These are phyloP conservation scores for Lentithecium fluviatile DNA, from an alignment of 495 filamentous ascomycete species.

Conservation along the genomic window DNA sequence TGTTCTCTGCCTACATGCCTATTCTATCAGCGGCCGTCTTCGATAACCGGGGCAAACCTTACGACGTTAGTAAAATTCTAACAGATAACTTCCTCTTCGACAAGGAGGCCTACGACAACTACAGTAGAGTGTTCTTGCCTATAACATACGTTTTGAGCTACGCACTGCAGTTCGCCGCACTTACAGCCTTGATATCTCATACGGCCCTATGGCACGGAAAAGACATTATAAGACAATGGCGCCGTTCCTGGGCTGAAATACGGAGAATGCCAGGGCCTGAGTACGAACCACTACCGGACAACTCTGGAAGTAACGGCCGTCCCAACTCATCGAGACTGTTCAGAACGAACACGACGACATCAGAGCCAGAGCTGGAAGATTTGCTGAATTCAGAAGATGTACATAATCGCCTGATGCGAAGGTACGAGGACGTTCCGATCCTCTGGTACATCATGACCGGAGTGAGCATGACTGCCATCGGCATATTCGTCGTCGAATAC, in stretches of 20 bases:
- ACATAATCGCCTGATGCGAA: conserved; percentile 73
- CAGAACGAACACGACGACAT: conserved; percentile 13
- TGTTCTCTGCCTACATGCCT: conserved; percentile 79
- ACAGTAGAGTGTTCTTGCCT: conserved; percentile 77
- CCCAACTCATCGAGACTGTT: conserved; percentile 9
- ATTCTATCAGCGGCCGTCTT: conserved; percentile 74
- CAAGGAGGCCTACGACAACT: conserved; percentile 64
- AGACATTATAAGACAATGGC: conserved; percentile 67
- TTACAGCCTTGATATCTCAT: conserved; percentile 70
- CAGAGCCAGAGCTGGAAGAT: conserved; percentile 50
- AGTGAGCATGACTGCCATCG: conserved; percentile 65
- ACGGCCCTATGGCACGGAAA: conserved; percentile 62
- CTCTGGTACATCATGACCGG: conserved; percentile 74
- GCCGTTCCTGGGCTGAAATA: conserved; percentile 35
- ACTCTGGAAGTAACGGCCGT: conserved; percentile 3
- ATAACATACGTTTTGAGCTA: conserved; percentile 62
- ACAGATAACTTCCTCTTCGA: conserved; percentile 72
- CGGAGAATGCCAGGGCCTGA: conserved; percentile 7
- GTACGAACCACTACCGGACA: conserved; percentile 35
- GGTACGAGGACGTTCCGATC: conserved; percentile 71
- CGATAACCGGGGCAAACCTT: conserved; percentile 74
- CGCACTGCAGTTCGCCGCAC: conserved; percentile 74
- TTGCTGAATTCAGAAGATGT: conserved; percentile 68
- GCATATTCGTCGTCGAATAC: conserved; percentile 82
- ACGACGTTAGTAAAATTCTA: conserved; percentile 73